A percentile compares a stretch with the other conserved stretches of the same genome.
phyloP scores from a whole-genome alignment of 225 moss, liverwort and hornwort genomes.

The Pleurozium schreberi region DNA sequence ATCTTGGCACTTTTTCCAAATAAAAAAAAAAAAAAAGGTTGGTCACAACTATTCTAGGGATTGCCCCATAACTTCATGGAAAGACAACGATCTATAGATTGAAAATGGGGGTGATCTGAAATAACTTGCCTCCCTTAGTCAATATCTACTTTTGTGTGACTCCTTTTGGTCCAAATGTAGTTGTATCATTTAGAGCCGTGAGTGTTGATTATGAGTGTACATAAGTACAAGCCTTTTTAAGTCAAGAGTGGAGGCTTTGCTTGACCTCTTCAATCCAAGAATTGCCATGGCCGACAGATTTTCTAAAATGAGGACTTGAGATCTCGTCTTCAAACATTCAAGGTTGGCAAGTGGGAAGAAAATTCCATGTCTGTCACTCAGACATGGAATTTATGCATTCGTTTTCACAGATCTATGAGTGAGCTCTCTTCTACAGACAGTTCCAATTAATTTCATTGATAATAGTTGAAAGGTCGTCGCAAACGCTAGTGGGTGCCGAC shows the following conservation, averaged over 20 bases:
- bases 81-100: too few relatives aligned
- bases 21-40: too few relatives aligned
- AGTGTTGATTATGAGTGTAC: neutral
- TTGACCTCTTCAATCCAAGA: neutral
- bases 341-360: neutral
- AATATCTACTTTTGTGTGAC: too few relatives aligned
- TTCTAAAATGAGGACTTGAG: neutral
- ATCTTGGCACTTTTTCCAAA: too few relatives aligned
- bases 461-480: neutral
- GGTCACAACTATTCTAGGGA: too few relatives aligned
- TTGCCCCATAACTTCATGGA: too few relatives aligned
- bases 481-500: neutral
- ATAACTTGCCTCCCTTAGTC: too few relatives aligned
- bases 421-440: neutral
- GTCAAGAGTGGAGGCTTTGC: neutral
- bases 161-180: neutral
- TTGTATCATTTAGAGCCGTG: rapidly evolving
- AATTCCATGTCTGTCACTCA: neutral
- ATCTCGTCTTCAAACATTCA: neutral
- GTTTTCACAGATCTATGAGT: too few relatives aligned
- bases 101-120: too few relatives aligned
- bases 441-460: neutral
- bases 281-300: neutral
- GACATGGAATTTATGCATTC: neutral
- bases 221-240: neutral